phyloP scores from a whole-genome alignment of 148 eudicot species.

The Chenopodium quinoa region DNA sequence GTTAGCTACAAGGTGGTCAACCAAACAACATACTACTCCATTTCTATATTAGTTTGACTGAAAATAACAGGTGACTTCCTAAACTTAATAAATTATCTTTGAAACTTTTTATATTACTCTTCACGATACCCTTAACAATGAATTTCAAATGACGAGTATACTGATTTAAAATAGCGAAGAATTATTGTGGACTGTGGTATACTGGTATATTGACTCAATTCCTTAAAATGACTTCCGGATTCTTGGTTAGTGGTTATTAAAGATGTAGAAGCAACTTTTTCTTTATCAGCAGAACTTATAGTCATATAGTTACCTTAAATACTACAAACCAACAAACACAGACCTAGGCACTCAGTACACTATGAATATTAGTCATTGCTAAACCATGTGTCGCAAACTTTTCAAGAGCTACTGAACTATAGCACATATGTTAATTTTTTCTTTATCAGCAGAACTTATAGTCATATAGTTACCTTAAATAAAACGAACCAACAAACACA shows the following conservation, averaged over 20 bases:
- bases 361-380: not conserved
- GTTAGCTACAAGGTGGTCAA: not conserved
- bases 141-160: not conserved
- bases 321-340: not conserved
- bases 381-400: not conserved
- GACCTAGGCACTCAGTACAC: not conserved
- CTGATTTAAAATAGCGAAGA: not conserved
- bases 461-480: not conserved
- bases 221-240: not conserved
- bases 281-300: too few relatives aligned
- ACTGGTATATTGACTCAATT: not conserved
- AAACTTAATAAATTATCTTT: too few relatives aligned
- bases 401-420: not conserved
- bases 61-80: not conserved
- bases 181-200: not conserved
- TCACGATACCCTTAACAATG: not conserved
- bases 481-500: not conserved
- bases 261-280: not conserved
- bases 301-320: not conserved
- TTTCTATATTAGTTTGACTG: not conserved
- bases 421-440: not conserved
- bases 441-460: too few relatives aligned
- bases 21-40: too few relatives aligned
- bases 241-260: not conserved
- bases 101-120: too few relatives aligned